A percentile compares a stretch with the other conserved stretches of the same genome.
Evolutionary conservation across 2,329 filamentous ascomycete genomes (phyloP).

Genomic region (Arthrobotrys iridis): DNA sequence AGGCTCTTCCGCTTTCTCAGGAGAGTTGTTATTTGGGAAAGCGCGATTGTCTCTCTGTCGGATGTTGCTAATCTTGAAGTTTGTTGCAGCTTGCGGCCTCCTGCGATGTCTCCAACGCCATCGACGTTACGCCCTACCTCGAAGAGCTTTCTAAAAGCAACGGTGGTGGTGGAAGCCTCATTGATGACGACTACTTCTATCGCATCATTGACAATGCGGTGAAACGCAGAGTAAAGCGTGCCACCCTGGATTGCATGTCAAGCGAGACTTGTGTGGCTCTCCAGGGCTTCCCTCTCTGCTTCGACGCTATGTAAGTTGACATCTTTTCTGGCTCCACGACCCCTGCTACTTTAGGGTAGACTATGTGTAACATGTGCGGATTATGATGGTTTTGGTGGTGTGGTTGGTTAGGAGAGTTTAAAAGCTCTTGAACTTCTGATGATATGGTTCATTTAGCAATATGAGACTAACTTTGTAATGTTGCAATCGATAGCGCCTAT

Average conservation of each 20-base stretch:
- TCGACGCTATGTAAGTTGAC: conserved; percentile 15
- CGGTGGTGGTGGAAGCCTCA: background rate
- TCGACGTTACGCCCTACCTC: conserved; percentile 32
- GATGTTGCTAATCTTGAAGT: background rate
- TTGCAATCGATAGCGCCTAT: background rate
- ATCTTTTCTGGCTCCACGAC: background rate
- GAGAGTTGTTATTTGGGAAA: too few relatives aligned
- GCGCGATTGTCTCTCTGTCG: too few relatives aligned
- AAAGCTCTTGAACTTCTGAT: too few relatives aligned
- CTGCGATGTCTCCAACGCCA: conserved; percentile 18
- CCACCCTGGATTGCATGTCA: conserved; percentile 17
- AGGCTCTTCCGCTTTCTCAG: too few relatives aligned
- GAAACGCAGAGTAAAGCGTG: conserved; percentile 22
- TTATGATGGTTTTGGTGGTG: too few relatives aligned
- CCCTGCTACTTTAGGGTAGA: too few relatives aligned
- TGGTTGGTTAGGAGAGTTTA: too few relatives aligned
- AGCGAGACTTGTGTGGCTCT: conserved; percentile 26
- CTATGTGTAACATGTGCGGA: too few relatives aligned
- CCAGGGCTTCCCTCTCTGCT: conserved; percentile 28
- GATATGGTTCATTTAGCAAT: too few relatives aligned
- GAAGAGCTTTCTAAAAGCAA: background rate
- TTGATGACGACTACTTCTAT: conserved; percentile 13
- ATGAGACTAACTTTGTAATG: background rate
- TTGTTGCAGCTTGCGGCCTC: conserved; percentile 7
- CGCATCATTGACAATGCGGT: conserved; percentile 22